Conservation (phyloP, 2,329 filamentous ascomycete species). For the Beauveria sp. region DNA sequence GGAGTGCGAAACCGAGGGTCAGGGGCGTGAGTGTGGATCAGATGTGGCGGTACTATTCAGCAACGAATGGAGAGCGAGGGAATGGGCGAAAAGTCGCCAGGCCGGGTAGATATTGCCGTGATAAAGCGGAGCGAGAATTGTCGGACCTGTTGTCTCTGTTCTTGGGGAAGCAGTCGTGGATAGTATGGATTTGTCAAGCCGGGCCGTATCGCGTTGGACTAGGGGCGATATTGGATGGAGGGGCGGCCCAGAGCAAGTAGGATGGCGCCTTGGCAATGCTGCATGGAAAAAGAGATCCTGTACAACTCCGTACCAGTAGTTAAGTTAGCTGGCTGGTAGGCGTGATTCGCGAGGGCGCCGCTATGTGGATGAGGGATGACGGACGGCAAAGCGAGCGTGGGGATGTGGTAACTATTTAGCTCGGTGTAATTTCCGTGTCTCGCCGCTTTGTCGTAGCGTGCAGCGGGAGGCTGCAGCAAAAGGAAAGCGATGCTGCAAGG, state of each 20-base stretch:
- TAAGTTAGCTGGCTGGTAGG: background rate
- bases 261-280: background rate
- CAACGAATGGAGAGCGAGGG: background rate
- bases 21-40: background rate
- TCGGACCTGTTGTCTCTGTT: background rate
- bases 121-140: background rate
- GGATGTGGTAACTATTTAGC: background rate
- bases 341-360: background rate
- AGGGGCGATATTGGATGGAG: background rate
- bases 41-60: background rate
- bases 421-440: conserved; percentile 1
- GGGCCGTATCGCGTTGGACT: background rate
- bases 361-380: background rate
- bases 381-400: background rate
- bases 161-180: background rate
- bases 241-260: background rate
- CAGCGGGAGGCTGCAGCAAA: background rate
- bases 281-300: background rate
- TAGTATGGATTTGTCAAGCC: background rate
- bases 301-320: too few relatives aligned
- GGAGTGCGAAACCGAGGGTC: background rate
- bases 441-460: background rate
- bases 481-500: background rate
- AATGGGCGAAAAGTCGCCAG: background rate
- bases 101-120: background rate